Evolutionary conservation across 2,329 filamentous ascomycete genomes (phyloP).

Genomic region (Phialophora verrucosa): DNA sequence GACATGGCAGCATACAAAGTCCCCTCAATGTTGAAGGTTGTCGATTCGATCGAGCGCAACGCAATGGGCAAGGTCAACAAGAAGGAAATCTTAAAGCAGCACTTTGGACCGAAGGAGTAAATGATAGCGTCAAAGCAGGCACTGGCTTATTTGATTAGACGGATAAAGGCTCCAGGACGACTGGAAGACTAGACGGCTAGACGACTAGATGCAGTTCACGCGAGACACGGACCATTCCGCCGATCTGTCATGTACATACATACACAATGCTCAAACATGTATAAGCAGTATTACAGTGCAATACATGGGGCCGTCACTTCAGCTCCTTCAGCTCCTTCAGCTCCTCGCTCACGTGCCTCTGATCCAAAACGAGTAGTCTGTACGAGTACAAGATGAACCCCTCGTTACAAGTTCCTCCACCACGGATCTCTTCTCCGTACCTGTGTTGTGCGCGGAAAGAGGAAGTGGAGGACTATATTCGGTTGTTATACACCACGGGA

Average conservation of each 20-base stretch:
- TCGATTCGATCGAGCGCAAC: slow-evolving; percentile 83
- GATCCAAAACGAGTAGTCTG: background rate
- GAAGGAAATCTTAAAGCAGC: slow-evolving; percentile 55
- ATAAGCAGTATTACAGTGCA: background rate
- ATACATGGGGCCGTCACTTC: background rate
- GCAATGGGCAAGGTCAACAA: slow-evolving; percentile 88
- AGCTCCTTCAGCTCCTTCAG: background rate
- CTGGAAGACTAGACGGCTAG: background rate
- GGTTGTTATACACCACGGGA: no score
- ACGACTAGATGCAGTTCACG: background rate
- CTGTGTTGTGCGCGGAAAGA: no score
- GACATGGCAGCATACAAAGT: slow-evolving; percentile 87
- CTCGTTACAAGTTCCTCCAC: no score
- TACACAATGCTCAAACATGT: background rate
- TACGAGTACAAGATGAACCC: no score
- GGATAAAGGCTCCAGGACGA: slow-evolving; percentile 19
- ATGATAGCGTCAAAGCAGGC: background rate
- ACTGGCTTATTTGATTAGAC: slow-evolving; percentile 33
- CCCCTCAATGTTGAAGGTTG: slow-evolving; percentile 81
- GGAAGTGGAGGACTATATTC: no score
- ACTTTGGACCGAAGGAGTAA: slow-evolving; percentile 46
- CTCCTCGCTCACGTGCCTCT: background rate
- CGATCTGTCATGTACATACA: background rate
- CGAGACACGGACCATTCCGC: background rate
- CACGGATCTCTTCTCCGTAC: no score